Base-by-base conservation (phyloP, 441 rosid species). In the Populus hybrid region DNA sequence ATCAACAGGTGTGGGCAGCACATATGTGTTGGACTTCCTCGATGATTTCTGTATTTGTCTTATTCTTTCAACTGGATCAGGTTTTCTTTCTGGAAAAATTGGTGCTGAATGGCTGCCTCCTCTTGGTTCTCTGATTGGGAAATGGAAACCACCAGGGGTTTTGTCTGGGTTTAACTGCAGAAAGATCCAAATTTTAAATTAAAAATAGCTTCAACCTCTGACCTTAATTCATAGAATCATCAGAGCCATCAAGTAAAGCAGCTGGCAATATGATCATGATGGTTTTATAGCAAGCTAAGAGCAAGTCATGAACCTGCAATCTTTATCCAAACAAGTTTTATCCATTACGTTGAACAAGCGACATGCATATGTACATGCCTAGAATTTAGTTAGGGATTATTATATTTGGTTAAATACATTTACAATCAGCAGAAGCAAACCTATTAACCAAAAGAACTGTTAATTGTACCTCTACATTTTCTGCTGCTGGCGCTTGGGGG, bases 31-130 rank as follows among this genome's bases (percentile, higher is more conserved):
- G 68, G 85, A 80, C 77, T 88, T 89, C 84, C 83, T 83, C n/a
- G 83, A 10, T 61, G 91, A 71, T 71, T 85, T 86, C 70, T 82
- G 89, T 79, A 81, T 76, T 76, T 87, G 92, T 83, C 91, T 89
- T 70, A 82, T 75, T 87, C 79, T 89, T 80, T 93, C 98, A 2
- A 81, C 77, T 56, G 86, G 83, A 78, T 95, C 95, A n/a, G 80
- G 71, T 85, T 90, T 94, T 82, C 88, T 88, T 79, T 91, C 99
- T 29, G 92, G 86, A 83, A 93, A 86, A 80, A 96, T 80, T 36
- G 99, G 99, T 35, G 96, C 99, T 14, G 99, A 96, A 86, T 90
- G 80, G 80, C 99, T 96, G 75, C 85, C 86, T 76, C 81, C 72
- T 82, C 77, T 87, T 65, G 81, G 88, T 77, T 87, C 89, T 80